Evolutionary conservation across 352 stramenopile genomes (phyloP).

Genomic region (Blastocystis sp.): DNA sequence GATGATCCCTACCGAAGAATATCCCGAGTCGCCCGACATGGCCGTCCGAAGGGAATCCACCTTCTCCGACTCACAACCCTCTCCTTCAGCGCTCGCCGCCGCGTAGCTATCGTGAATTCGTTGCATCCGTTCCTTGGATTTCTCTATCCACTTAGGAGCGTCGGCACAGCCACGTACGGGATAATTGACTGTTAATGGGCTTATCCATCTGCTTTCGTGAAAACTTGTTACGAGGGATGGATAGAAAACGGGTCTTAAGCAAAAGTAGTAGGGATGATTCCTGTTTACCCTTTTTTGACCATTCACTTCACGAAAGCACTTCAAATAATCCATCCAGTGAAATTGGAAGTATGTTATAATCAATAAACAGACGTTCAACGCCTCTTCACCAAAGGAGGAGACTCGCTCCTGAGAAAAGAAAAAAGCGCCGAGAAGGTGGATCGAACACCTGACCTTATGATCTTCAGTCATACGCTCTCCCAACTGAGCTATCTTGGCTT

Average conservation of each 20-base stretch:
- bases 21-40: not conserved
- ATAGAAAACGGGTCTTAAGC: not conserved
- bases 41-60: not conserved
- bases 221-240: slow-evolving; percentile 5
- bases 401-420: not conserved
- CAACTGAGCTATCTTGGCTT: slow-evolving; percentile 69
- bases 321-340: too few relatives aligned
- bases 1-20: not conserved
- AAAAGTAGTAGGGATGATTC: not conserved
- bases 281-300: not conserved
- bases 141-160: not conserved
- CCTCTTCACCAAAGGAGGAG: too few relatives aligned
- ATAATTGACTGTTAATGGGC: slow-evolving; percentile 47
- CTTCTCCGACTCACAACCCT: not conserved
- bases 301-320: too few relatives aligned
- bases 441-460: slow-evolving; percentile 70
- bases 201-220: slow-evolving; percentile 42
- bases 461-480: slow-evolving; percentile 70
- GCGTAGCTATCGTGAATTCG: not conserved
- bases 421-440: slow-evolving; percentile 69
- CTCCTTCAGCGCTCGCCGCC: not conserved
- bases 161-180: not conserved
- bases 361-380: not conserved
- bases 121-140: slow-evolving; percentile 33
- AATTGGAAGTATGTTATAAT: too few relatives aligned